Evolutionary conservation across 768 basidiomycete genomes (phyloP).

Genomic region (Agrocybe praecox): DNA sequence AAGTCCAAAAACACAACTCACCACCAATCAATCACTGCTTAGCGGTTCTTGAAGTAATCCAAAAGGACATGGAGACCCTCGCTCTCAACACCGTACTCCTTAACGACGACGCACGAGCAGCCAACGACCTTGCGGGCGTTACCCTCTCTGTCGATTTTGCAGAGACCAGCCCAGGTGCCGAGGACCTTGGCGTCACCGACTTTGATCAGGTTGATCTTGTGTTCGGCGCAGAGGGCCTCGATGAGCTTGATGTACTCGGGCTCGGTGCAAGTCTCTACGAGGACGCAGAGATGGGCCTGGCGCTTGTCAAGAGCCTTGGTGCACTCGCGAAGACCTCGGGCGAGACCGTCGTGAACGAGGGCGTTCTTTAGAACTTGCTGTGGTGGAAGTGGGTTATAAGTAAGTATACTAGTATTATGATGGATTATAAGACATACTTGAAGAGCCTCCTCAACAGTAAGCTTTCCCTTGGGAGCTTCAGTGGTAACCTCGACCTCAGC

Average conservation of each 20-base stretch:
- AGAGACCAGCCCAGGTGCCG: conserved; percentile 97
- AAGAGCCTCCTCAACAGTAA: conserved; percentile 94
- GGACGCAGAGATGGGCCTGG: conserved; percentile 97
- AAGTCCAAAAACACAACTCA: conserved; percentile 7
- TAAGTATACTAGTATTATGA: not conserved
- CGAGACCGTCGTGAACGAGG: conserved; percentile 96
- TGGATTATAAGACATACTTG: conserved; percentile 49
- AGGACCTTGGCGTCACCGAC: conserved; percentile 97
- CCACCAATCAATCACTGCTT: conserved; percentile 38
- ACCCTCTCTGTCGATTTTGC: conserved; percentile 99
- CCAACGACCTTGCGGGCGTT: conserved; percentile 96
- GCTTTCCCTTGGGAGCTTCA: conserved; percentile 93
- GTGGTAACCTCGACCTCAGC: conserved; percentile 81
- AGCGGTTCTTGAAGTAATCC: conserved; percentile 97
- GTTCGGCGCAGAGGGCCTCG: conserved; percentile 98
- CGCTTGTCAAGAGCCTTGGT: conserved; percentile 99
- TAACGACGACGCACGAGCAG: conserved; percentile 95
- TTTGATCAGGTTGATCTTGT: conserved; percentile 99
- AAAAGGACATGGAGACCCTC: conserved; percentile 93
- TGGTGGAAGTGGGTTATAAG: conserved; percentile 14
- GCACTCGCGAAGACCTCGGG: conserved; percentile 95
- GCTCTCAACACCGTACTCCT: conserved; percentile 94
- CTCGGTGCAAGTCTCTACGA: conserved; percentile 99
- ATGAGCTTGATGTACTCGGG: conserved; percentile 99
- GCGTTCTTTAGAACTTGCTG: conserved; percentile 99